These are phyloP conservation scores for Chiua sp. DNA, from an alignment of 1,284 basidiomycete genomes.

Conservation along the genomic window DNA sequence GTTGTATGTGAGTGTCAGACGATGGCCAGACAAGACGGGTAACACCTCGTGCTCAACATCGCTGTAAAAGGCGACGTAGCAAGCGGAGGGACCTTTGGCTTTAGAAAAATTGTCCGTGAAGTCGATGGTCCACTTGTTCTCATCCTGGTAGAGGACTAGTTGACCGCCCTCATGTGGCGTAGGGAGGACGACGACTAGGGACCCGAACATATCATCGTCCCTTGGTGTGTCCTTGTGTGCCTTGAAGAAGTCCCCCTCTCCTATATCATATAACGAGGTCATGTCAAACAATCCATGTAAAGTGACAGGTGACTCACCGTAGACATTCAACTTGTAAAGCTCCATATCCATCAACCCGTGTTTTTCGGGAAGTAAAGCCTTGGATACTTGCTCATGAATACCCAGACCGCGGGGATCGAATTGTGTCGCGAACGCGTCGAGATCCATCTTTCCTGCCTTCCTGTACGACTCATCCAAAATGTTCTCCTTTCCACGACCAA, in stretches of 20 bases:
- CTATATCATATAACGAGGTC: slow-evolving; percentile 6
- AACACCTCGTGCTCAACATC: slow-evolving; percentile 50
- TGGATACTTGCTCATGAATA: slow-evolving; percentile 16
- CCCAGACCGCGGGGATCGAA: slow-evolving; percentile 25
- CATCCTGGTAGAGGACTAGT: slow-evolving; percentile 35
- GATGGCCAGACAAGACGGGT: slow-evolving; percentile 42
- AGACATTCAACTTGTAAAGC: slow-evolving; percentile 43
- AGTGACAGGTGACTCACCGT: slow-evolving; percentile 27
- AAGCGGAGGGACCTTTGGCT: slow-evolving; percentile 9
- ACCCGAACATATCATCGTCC: slow-evolving; percentile 39
- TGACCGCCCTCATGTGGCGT: slow-evolving; percentile 42
- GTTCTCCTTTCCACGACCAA: slow-evolving; percentile 9
- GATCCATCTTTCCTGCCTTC: slow-evolving; percentile 40
- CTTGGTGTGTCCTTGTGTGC: slow-evolving; percentile 30
- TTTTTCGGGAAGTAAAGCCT: slow-evolving; percentile 37
- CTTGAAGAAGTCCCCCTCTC: slow-evolving; percentile 20
- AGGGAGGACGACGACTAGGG: slow-evolving; percentile 45
- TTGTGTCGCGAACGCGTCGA: slow-evolving; percentile 26
- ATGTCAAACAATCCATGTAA: neutral
- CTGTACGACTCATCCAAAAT: slow-evolving; percentile 28
- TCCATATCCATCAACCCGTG: slow-evolving; percentile 44
- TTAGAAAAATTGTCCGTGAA: neutral
- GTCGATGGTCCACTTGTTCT: slow-evolving; percentile 29
- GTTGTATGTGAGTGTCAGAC: slow-evolving; percentile 47
- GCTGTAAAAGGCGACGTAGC: slow-evolving; percentile 40